Conservation (phyloP, 2,329 filamentous ascomycete genomes). For the Fusarium mangiferae region DNA sequence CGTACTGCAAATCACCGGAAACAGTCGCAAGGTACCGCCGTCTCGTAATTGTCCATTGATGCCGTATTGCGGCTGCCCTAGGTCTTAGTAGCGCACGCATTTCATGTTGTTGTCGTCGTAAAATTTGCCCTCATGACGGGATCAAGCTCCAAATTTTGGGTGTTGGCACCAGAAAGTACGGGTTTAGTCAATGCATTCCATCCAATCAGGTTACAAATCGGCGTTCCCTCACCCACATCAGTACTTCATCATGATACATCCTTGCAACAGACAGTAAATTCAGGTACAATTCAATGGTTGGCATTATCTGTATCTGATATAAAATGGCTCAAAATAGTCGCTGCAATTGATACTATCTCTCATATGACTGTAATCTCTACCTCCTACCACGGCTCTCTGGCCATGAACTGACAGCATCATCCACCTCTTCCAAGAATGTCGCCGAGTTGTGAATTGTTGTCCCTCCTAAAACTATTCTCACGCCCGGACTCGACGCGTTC, state of each 20-base stretch:
- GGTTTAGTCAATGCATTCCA: not conserved
- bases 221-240: not conserved
- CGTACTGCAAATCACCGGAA: constrained; percentile 45
- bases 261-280: not conserved
- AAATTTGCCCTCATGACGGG: constrained; percentile 28
- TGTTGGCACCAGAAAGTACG: not conserved
- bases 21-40: constrained; percentile 47
- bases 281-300: not conserved
- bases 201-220: constrained; percentile 6
- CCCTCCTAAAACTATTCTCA: constrained; percentile 88
- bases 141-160: constrained; percentile 17
- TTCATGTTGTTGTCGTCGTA: constrained; percentile 33
- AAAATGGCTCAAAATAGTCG: constrained; percentile 3
- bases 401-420: constrained; percentile 88
- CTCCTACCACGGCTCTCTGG: constrained; percentile 66
- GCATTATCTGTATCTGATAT: not conserved
- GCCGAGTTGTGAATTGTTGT: constrained; percentile 89
- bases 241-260: not conserved
- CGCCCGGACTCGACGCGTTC: constrained; percentile 88
- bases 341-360: constrained; percentile 4
- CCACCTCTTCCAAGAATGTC: constrained; percentile 90
- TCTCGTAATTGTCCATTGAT: constrained; percentile 22
- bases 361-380: constrained; percentile 12
- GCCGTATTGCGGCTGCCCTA: constrained; percentile 33
- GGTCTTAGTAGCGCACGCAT: constrained; percentile 46